These are phyloP conservation scores for Sarocladium kiliense DNA, from an alignment of 2,329 filamentous ascomycete species.

Conservation along the genomic window DNA sequence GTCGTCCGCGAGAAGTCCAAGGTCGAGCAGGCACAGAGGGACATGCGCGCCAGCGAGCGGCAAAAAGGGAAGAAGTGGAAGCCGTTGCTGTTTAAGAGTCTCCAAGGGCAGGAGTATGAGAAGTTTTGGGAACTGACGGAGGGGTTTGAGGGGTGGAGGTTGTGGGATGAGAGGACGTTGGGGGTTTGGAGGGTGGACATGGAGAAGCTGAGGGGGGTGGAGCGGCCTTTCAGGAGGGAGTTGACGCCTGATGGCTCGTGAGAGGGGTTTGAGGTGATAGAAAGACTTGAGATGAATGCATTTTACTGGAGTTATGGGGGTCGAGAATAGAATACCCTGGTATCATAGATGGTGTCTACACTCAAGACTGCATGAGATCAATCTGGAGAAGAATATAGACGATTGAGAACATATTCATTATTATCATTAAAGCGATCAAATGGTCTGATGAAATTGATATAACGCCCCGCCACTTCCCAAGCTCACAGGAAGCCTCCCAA, in stretches of 20 bases:
- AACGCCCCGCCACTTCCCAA: background rate
- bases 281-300: background rate
- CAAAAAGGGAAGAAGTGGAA: slow-evolving; percentile 29
- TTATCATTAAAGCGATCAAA: too few relatives aligned
- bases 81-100: slow-evolving; percentile 30
- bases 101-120: slow-evolving; percentile 19
- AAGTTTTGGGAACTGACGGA: slow-evolving; percentile 26
- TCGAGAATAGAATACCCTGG: background rate
- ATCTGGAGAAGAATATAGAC: too few relatives aligned
- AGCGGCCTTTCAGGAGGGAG: slow-evolving; percentile 27
- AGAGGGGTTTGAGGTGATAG: background rate
- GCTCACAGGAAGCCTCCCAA: background rate
- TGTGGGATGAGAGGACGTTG: slow-evolving; percentile 29
- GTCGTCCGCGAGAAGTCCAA: slow-evolving; percentile 68
- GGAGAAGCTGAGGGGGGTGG: slow-evolving; percentile 14
- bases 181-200: slow-evolving; percentile 32
- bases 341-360: background rate
- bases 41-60: slow-evolving; percentile 65
- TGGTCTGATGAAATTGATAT: background rate
- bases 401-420: too few relatives aligned
- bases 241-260: slow-evolving; percentile 26
- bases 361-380: too few relatives aligned
- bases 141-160: slow-evolving; percentile 20
- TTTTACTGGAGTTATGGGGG: background rate
- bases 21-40: slow-evolving; percentile 77